These are phyloP conservation scores for Skeletonema costatum DNA, from an alignment of 108 stramenopile genomes.

Conservation along the genomic window DNA sequence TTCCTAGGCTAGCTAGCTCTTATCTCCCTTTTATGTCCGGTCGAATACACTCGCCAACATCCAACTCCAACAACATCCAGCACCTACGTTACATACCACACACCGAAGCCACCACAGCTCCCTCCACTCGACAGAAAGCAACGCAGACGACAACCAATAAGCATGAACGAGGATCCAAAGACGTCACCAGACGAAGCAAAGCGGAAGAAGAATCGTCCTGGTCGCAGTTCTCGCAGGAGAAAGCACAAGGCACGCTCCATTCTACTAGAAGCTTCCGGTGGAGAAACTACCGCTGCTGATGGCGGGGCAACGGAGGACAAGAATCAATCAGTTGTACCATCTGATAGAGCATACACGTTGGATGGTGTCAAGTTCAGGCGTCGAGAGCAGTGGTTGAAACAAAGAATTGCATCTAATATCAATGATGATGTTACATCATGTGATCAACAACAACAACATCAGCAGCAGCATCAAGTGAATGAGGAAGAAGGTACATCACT, in stretches of 20 bases:
- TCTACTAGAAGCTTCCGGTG: neutral
- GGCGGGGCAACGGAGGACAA: neutral
- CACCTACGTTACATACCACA: no score
- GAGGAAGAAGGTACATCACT: conserved; percentile 5
- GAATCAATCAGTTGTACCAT: conserved; percentile 3
- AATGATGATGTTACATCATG: neutral
- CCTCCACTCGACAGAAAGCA: neutral
- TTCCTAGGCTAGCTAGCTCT: no score
- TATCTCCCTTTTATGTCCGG: no score
- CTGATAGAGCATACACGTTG: conserved; percentile 22
- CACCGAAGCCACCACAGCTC: no score
- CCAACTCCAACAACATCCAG: no score
- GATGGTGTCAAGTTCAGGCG: conserved; percentile 25
- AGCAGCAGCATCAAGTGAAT: no score
- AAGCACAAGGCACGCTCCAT: conserved; percentile 34
- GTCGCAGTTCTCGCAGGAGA: conserved; percentile 25
- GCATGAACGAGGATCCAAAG: neutral
- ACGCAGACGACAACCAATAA: neutral
- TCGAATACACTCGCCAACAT: no score
- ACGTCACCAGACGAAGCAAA: neutral
- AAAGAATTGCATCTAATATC: neutral
- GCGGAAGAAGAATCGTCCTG: neutral
- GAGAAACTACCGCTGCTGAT: neutral
- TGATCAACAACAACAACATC: no score
- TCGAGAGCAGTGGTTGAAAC: neutral